Evolutionary conservation across 1,284 basidiomycete species (phyloP).

Genomic region (Mycena citricolor): DNA sequence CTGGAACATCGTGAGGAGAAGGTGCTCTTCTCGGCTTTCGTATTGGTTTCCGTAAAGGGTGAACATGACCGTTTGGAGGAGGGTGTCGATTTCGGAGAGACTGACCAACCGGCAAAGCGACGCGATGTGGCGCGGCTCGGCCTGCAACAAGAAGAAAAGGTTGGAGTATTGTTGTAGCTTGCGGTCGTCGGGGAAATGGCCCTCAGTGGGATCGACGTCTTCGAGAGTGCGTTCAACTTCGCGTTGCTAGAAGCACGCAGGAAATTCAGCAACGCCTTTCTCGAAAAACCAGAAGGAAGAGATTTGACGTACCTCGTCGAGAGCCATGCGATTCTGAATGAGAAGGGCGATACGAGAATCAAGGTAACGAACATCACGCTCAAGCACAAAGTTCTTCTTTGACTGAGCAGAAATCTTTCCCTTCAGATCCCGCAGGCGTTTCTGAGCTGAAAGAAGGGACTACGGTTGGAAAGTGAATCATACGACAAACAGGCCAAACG

Average conservation of each 20-base stretch:
- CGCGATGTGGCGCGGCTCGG: constrained; percentile 95
- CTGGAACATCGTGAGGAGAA: constrained; percentile 98
- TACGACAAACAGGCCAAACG: constrained; percentile 30
- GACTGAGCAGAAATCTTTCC: constrained; percentile 97
- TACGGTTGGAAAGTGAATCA: neutral
- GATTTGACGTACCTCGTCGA: constrained; percentile 75
- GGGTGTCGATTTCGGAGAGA: constrained; percentile 94
- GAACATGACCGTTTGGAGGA: constrained; percentile 99
- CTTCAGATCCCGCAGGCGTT: constrained; percentile 93
- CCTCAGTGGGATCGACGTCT: constrained; percentile 88
- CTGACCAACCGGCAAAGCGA: constrained; percentile 96
- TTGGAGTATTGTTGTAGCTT: constrained; percentile 96
- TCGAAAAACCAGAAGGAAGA: neutral
- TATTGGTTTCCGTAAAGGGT: constrained; percentile 99
- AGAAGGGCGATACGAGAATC: constrained; percentile 96
- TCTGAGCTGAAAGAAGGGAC: constrained; percentile 69
- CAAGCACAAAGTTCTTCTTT: constrained; percentile 99
- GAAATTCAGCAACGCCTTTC: constrained; percentile 6
- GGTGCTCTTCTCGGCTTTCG: constrained; percentile 97
- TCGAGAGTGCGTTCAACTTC: constrained; percentile 94
- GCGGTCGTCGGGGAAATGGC: constrained; percentile 90
- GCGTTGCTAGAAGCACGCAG: constrained; percentile 66
- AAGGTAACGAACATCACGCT: constrained; percentile 96
- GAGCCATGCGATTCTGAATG: constrained; percentile 97
- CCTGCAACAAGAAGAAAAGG: constrained; percentile 97